These are phyloP conservation scores for Magnusiomyces sp. DNA, from an alignment of 1,139 yeast species.

Conservation along the genomic window DNA sequence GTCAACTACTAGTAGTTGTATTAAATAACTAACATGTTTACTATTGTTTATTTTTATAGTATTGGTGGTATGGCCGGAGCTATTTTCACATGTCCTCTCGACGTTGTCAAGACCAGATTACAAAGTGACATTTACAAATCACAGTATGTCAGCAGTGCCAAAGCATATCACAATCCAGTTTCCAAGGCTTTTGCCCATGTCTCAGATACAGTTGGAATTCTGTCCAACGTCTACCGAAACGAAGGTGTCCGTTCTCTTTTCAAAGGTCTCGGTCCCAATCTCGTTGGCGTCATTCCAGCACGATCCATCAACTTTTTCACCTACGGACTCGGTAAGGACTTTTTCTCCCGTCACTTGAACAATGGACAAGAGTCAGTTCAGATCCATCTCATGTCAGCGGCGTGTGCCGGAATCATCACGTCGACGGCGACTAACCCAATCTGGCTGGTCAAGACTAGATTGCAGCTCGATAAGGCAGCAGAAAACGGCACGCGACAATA, in stretches of 20 bases:
- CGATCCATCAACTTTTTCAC: slow-evolving; percentile 94
- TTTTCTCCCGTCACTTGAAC: slow-evolving; percentile 55
- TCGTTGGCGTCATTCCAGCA: slow-evolving; percentile 98
- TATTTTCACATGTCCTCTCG: slow-evolving; percentile 85
- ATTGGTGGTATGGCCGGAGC: slow-evolving; percentile 98
- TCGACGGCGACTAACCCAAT: slow-evolving; percentile 99
- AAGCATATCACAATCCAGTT: slow-evolving; percentile 28
- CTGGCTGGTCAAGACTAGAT: slow-evolving; percentile 91
- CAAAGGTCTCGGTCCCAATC: slow-evolving; percentile 91
- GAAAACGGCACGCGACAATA: slow-evolving; percentile 50
- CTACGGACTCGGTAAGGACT: slow-evolving; percentile 81
- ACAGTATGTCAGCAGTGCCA: slow-evolving; percentile 14
- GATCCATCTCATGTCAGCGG: slow-evolving; percentile 84
- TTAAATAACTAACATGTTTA: background rate
- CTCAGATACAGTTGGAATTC: slow-evolving; percentile 69
- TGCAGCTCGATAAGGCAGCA: slow-evolving; percentile 67
- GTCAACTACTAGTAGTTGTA: background rate
- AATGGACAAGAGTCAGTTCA: slow-evolving; percentile 72
- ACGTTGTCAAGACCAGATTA: slow-evolving; percentile 89
- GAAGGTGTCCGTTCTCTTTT: slow-evolving; percentile 87
- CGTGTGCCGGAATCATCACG: slow-evolving; percentile 88
- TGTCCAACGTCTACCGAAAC: slow-evolving; percentile 53
- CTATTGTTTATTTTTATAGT: background rate
- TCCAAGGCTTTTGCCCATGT: slow-evolving; percentile 57
- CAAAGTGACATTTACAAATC: slow-evolving; percentile 70